Evolutionary conservation across 176 grass and related monocot species (phyloP), one percentile per base, ranked within the genome.

Genomic region (Puya raimondii): DNA sequence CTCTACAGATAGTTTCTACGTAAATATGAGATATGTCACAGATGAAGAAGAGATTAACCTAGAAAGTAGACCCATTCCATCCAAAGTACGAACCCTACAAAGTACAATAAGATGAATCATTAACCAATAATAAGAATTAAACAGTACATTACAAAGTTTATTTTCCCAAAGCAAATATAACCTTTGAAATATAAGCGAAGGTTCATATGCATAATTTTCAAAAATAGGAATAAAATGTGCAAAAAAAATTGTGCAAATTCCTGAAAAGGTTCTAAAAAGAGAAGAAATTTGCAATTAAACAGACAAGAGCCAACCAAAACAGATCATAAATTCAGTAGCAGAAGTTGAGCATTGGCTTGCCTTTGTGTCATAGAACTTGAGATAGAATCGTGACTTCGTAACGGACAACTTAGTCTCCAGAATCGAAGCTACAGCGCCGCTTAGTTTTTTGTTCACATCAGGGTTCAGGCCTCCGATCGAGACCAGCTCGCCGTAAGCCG

Each of bases 331-430:
- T 21, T 61, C 0, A 18, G 4, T 61, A 1, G 16, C 9, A 57
- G 53, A 61, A 61, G 21, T n/a, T 61, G 1, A 72, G 71, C 49
- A 52, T 21, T 20, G 49, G 59, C 68, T 64, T 76, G 53, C 83
- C 83, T 80, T 70, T 22, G 79, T 64, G 66, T 85, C 83, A 16
- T 85, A 85, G 48, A 85, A 85, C 78, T 85, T 85, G 71, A 85
- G 64, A 63, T 76, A 85, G 79, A 85, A 85, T 0, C 78, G 72
- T 17, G 77, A 68, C 63, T 75, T 77, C 11, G 78, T 63, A 54
- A 85, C 16, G 0, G 83, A 85, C 64, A 85, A 64, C 72, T 85
- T 85, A 51, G 77, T 68, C 59, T 85, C 72, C 4, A 85, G 67
- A 49, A 85, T 80, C 50, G 64, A 51, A 1, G 83, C 72, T 49